Percentiles rank a stretch among this genome's conserved stretches.
These are phyloP conservation scores for Cenchrus americanus DNA, from an alignment of 176 grass and related monocot genomes.

Conservation along the genomic window DNA sequence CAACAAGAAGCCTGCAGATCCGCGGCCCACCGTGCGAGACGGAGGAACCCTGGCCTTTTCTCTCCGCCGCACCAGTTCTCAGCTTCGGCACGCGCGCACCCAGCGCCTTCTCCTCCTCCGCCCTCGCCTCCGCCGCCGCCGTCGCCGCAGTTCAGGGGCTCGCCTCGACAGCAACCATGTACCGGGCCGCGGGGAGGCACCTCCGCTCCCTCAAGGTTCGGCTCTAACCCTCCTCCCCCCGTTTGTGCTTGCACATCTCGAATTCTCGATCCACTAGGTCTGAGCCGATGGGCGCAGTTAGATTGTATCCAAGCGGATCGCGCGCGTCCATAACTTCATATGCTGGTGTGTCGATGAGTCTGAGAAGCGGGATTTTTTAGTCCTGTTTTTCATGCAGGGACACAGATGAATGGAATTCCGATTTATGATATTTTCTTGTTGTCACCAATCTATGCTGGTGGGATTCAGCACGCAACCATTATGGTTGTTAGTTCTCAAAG, in stretches of 20 bases:
- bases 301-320: slow-evolving; percentile 23
- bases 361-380: background rate
- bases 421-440: background rate
- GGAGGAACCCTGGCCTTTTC: background rate
- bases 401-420: background rate
- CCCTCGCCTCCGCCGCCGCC: background rate
- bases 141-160: slow-evolving; percentile 11
- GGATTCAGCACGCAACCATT: background rate
- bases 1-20: background rate
- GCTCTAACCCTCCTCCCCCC: background rate
- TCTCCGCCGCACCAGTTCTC: background rate
- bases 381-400: background rate
- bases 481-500: background rate
- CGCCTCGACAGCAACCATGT: slow-evolving; percentile 43
- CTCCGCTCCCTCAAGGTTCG: slow-evolving; percentile 63
- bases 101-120: slow-evolving; percentile 11
- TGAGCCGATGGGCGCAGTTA: background rate
- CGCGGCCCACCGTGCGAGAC: slow-evolving; percentile 23
- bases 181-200: slow-evolving; percentile 47
- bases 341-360: background rate
- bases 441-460: background rate
- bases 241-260: slow-evolving; percentile 1
- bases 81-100: slow-evolving; percentile 27
- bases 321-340: background rate
- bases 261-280: slow-evolving; percentile 15